Conservation (phyloP, 2,329 filamentous ascomycete genomes). For the Shiraia bambusicola region DNA sequence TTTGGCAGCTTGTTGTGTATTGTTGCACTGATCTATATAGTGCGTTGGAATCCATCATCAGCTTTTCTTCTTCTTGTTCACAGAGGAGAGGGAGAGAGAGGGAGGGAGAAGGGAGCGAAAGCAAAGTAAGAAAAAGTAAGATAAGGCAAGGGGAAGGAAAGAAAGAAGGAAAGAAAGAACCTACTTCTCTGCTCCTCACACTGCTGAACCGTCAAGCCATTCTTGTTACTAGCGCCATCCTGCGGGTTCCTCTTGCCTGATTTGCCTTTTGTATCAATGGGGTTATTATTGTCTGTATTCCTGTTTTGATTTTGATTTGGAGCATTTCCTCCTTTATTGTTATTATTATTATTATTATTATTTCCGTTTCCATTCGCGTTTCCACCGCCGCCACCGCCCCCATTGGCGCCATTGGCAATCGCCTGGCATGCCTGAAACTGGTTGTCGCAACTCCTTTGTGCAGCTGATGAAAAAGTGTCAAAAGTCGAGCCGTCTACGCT, state of each 20-base stretch:
- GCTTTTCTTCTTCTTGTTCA: neutral
- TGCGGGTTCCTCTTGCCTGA: slow-evolving; percentile 4
- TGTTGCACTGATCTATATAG: slow-evolving; percentile 28
- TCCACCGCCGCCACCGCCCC: neutral
- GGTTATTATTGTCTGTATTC: neutral
- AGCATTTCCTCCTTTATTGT: no score
- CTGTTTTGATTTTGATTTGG: neutral
- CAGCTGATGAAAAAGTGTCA: slow-evolving; percentile 56
- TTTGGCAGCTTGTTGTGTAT: slow-evolving; percentile 27
- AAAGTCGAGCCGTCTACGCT: slow-evolving; percentile 48
- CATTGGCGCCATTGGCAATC: slow-evolving; percentile 42
- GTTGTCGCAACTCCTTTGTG: slow-evolving; percentile 62
- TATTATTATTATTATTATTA: slow-evolving; percentile 2
- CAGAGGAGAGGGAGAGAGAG: neutral
- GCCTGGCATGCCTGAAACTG: slow-evolving; percentile 61
- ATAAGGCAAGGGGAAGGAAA: no score
- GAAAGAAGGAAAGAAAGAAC: slow-evolving; percentile 1
- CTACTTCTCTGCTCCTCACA: slow-evolving; percentile 28
- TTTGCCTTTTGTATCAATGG: neutral
- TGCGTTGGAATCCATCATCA: neutral
- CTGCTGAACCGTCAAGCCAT: slow-evolving; percentile 18
- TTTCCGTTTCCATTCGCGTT: neutral
- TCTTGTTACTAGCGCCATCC: neutral
- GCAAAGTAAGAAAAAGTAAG: no score
- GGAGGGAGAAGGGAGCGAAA: neutral